A percentile compares a stretch with the other conserved stretches of the same genome.
Conservation (phyloP, 345 rosid genomes). For the Gossypium arboreum region DNA sequence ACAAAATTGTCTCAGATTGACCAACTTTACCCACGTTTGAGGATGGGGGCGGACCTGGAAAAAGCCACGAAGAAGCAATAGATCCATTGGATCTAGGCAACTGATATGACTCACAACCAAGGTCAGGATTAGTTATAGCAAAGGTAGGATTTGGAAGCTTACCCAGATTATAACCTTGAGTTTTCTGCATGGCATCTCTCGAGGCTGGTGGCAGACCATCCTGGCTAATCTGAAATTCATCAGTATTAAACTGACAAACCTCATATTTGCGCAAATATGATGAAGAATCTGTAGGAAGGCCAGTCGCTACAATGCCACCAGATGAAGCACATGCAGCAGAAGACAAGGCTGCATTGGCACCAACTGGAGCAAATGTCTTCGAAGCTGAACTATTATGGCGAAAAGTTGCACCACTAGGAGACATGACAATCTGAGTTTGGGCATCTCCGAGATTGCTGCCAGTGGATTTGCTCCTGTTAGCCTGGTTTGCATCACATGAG, state of each 20-base stretch:
- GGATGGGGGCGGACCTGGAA: conserved; percentile 1
- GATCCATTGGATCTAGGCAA: conserved; percentile 15
- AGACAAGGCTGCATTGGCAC: neutral
- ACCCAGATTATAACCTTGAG: conserved; percentile 11
- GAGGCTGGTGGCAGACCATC: conserved; percentile 10
- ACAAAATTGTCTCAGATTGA: conserved; percentile 6
- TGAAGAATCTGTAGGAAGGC: conserved; percentile 13
- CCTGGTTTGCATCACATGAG: neutral
- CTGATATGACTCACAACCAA: conserved; percentile 14
- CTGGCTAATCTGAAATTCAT: neutral
- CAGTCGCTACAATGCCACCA: conserved; percentile 6
- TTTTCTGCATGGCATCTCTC: conserved; percentile 14
- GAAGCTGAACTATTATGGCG: neutral
- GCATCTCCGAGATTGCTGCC: conserved; percentile 8
- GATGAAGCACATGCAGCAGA: conserved; percentile 10
- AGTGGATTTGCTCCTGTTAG: conserved; percentile 16
- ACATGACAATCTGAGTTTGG: conserved; percentile 10
- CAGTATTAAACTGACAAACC: conserved; percentile 18
- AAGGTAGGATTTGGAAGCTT: conserved; percentile 17
- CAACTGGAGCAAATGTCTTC: conserved; percentile 12
- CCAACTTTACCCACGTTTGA: conserved; percentile 6
- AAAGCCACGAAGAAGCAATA: conserved; percentile 3
- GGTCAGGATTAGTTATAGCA: conserved; percentile 1
- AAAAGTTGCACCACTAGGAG: conserved; percentile 13
- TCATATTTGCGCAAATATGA: conserved; percentile 14